Evolutionary conservation across 306 rosid genomes (phyloP).

Genomic region (Corylus heterophylla): DNA sequence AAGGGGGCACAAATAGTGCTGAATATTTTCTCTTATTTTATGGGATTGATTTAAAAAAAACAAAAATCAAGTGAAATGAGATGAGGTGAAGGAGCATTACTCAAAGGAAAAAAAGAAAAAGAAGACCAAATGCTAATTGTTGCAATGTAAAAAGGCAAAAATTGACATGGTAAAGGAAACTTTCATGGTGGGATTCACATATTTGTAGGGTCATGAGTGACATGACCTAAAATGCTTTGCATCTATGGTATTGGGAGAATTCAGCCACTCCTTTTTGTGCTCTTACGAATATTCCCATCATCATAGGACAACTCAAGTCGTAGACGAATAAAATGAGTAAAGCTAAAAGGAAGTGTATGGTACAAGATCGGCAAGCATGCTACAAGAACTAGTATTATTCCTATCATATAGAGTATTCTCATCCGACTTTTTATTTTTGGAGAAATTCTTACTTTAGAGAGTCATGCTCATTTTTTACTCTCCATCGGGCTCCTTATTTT

Average conservation of each 20-base stretch:
- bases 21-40: conserved; percentile 8
- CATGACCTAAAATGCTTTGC: neutral
- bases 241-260: neutral
- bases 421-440: too few relatives aligned
- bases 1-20: conserved; percentile 20
- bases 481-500: too few relatives aligned
- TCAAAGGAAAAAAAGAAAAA: neutral
- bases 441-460: too few relatives aligned
- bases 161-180: neutral
- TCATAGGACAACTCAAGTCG: neutral
- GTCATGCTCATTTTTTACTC: too few relatives aligned
- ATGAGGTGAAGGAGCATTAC: too few relatives aligned
- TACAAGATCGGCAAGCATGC: too few relatives aligned
- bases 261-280: neutral
- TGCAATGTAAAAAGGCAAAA: neutral
- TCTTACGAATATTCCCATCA: too few relatives aligned
- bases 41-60: too few relatives aligned
- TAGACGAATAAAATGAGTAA: neutral
- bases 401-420: neutral
- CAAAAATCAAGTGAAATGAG: too few relatives aligned
- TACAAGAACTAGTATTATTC: neutral
- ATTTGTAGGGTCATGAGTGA: too few relatives aligned
- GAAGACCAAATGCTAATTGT: too few relatives aligned
- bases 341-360: neutral
- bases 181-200: neutral